Evolutionary conservation across 2,329 filamentous ascomycete species (phyloP), one percentile per base, ranked within the genome.

Genomic region (Westerdykella ornata): DNA sequence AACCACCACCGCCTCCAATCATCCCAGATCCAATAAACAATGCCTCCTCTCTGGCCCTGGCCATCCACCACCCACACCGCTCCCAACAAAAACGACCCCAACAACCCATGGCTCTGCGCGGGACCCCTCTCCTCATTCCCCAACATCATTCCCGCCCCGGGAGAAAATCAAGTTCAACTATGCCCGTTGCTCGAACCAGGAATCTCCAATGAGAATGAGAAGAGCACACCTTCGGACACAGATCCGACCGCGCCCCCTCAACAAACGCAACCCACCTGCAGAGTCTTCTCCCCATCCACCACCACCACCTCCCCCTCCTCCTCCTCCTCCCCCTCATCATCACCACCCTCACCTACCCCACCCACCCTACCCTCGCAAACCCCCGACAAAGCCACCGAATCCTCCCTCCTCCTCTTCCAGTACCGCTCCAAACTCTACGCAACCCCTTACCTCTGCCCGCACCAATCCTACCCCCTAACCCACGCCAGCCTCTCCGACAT

Each of bases 391-490:
- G n/a, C 8, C n/a, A 33, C 30, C n/a, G 3, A 8, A 8, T 14
- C n/a, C 30, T 33, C 30, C 30, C 77, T 85, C 0, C 68, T 85
- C 14, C 72, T 85, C 0, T 85, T 84, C 47, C 72, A 72, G 48
- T 82, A 82, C 52, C 74, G 72, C 38, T 77, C 75, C 3, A 78
- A 75, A 44, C 70, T 85, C n/a, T 75, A 84, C 52, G 82, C 82
- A 0, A 68, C 85, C 16, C 80, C 85, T 44, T 81, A 85, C 67
- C 81, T 84, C 70, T 86, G 82, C 44, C 82, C 82, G 1, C 82
- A 86, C 51, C 78, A 76, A 1, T 75, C 80, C 0, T 85, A 76
- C 43, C 81, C 82, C 0, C 70, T 86, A 1, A 83, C 80, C 0
- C 72, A 76, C 33, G 81, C 78, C 0, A 74, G 65, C 0, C 69